phyloP scores from a whole-genome alignment of 345 rosid genomes.

The Lumnitzera racemosa region DNA sequence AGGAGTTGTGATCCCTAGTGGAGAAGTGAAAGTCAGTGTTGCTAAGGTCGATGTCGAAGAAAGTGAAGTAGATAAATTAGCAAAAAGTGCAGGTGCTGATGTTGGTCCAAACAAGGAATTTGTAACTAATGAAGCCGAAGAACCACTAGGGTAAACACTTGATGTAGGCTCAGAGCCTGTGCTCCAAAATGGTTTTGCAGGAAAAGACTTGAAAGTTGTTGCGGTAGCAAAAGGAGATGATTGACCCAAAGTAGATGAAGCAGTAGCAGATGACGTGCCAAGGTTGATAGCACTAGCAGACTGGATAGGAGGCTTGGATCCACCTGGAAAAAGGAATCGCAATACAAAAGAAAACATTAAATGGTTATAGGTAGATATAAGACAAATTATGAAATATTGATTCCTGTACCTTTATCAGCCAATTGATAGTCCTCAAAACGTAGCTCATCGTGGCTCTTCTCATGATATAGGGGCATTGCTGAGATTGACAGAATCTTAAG shows the following conservation, averaged over 20 bases:
- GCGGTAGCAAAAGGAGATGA: slow-evolving; percentile 10
- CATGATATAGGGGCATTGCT: slow-evolving; percentile 33
- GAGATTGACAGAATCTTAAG: slow-evolving; percentile 29
- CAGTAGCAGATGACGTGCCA: slow-evolving; percentile 6
- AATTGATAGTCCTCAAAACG: slow-evolving; percentile 32
- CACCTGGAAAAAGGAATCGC: slow-evolving; percentile 18
- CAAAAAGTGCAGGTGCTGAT: slow-evolving; percentile 1
- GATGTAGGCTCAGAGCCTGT: too few relatives aligned
- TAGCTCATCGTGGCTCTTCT: slow-evolving; percentile 34
- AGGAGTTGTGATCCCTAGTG: too few relatives aligned
- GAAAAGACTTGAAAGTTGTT: slow-evolving; percentile 14
- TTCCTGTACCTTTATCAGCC: slow-evolving; percentile 36
- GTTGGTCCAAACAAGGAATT: slow-evolving; percentile 3
- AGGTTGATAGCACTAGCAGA: slow-evolving; percentile 10
- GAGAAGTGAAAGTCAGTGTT: too few relatives aligned
- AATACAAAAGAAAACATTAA: background rate
- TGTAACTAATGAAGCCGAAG: slow-evolving; percentile 5
- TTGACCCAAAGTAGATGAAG: slow-evolving; percentile 11
- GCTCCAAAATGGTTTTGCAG: background rate
- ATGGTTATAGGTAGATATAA: background rate
- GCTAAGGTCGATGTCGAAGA: background rate
- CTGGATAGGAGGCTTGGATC: slow-evolving; percentile 15
- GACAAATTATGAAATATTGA: background rate
- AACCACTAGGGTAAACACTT: too few relatives aligned
- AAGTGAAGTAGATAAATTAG: background rate